Base-by-base conservation (phyloP, 495 filamentous ascomycete genomes). In the Daldinia loculata region DNA sequence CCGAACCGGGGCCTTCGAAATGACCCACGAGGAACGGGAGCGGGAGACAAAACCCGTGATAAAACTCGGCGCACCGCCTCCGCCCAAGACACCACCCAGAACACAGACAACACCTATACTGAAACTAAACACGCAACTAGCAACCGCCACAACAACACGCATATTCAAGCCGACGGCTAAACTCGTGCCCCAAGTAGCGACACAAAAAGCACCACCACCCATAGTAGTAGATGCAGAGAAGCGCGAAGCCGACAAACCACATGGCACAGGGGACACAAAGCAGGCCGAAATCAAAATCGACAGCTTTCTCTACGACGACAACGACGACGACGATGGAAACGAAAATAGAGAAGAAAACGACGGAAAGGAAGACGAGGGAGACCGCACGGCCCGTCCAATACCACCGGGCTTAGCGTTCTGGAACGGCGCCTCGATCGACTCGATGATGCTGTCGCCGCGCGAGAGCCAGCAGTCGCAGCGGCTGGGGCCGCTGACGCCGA, bases 401-500 rank as follows among this genome's bases (percentile, higher is more conserved):
- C 61, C 61, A 34, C 61, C 61, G 24, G 70, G 45, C 69, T 71
- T 70, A 52, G 32, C 55, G 61, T 56, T 76, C 24, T 73, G 77
- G 70, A 74, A 56, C 22, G 62, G 56, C n/a, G 52, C 65, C 14
- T 80, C 81, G 0, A 80, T 83, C 34, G 79, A 83, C 58, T 63
- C 75, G 64, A 58, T 72, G 60, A 45, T 83, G 53, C 65, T 82
- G 39, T 67, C 69, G 60, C 63, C 66, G 24, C 63, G 60, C 55
- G 70, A 74, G 36, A 62, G 24, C 17, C 41, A 68, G 65, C 61
- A 65, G 34, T 24, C 56, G 55, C 66, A 76, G 29, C 56, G 32
- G 29, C 43, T 81, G 6, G 82, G 79, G 6, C 82, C 83, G 15
- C 69, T 75, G 76, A 88, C 84, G 61, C 86, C 85, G 8, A 86